Conservation (phyloP, 208 protist species). For the Acanthamoeba sp. region DNA sequence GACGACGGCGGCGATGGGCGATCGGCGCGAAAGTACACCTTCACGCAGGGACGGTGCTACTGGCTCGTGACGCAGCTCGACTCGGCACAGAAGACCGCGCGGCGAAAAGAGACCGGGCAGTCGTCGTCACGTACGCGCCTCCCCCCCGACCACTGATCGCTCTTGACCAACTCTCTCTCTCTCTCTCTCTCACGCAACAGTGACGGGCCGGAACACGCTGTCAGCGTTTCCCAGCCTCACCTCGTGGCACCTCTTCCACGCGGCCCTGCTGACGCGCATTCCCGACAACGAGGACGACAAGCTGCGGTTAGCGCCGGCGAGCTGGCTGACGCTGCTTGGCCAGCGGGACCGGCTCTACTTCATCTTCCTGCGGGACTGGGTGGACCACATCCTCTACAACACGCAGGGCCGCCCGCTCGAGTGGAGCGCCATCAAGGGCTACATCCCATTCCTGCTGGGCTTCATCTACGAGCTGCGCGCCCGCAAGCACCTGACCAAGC, state of each 20-base stretch:
- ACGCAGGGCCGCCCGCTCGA: slow-evolving; percentile 25
- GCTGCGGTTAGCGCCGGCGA: background rate
- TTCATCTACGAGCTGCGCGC: slow-evolving; percentile 68
- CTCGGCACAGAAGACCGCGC: background rate
- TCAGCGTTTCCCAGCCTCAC: background rate
- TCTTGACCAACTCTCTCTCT: background rate
- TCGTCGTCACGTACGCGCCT: background rate
- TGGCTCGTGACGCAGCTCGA: slow-evolving; percentile 53
- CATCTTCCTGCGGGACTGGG: slow-evolving; percentile 52
- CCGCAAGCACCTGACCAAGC: slow-evolving; percentile 57
- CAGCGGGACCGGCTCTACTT: slow-evolving; percentile 33
- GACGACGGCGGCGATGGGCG: slow-evolving; percentile 31
- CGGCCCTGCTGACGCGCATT: slow-evolving; percentile 13
- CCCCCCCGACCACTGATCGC: background rate
- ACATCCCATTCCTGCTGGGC: slow-evolving; percentile 66
- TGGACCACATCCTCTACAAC: slow-evolving; percentile 59
- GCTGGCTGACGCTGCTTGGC: background rate
- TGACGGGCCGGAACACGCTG: background rate
- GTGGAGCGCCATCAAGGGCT: slow-evolving; percentile 61
- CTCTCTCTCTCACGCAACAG: background rate
- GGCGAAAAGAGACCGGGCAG: background rate
- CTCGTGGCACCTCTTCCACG: slow-evolving; percentile 43
- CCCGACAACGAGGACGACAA: slow-evolving; percentile 69
- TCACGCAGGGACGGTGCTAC: slow-evolving; percentile 47
- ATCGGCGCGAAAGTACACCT: slow-evolving; percentile 28